Base-by-base conservation (phyloP, 1,284 basidiomycete genomes). In the Cryptococcus jaspeensis region DNA sequence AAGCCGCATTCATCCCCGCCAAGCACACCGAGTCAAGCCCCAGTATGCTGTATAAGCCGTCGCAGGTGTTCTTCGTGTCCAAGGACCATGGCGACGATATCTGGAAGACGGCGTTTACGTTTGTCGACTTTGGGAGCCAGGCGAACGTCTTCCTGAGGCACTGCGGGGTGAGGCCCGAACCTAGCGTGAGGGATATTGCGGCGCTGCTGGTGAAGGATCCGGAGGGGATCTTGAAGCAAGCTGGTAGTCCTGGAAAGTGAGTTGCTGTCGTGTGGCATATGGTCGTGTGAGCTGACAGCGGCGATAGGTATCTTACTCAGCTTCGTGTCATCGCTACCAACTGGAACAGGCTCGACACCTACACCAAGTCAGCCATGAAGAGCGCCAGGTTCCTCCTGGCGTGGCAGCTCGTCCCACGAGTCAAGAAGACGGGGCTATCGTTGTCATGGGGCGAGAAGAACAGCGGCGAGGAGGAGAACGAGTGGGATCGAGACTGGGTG, bases 141-240 rank as follows among this genome's bases (percentile, higher is more conserved):
- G 94, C 89, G 2, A 94, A 92, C 63, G 80, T 84, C 3, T 96
- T 99, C 77, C 80, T 99, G 48, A 85, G 84, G 57, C 86, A 88
- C 11, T 92, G 90, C 65, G 95, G 95, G 20, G 91, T 94, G 18
- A 87, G 87, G 69, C 85, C 85, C 51, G 90, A 95, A 69, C 96
- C 95, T 0, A 92, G 86, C 36, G 86, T 92, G 1, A 86, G 89
- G 63, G 76, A 78, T 48, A 72, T 78, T 39, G 74, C 74, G 0
- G 52, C 52, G 15, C 55, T 76, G 9, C 58, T 78, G 2, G 62
- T 77, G 44, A 62, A 62, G 7, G 64, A 76, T 4, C 72, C 75
- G 0, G 60, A 69, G 35, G 63, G 57, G 20, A 74, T 77, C 60
- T 63, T 78, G 11, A 47, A 60, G 1, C 67, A 73, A 46, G 76